Base-by-base conservation (phyloP, 495 filamentous ascomycete genomes). In the Podospora bellae-mahoneyi region DNA sequence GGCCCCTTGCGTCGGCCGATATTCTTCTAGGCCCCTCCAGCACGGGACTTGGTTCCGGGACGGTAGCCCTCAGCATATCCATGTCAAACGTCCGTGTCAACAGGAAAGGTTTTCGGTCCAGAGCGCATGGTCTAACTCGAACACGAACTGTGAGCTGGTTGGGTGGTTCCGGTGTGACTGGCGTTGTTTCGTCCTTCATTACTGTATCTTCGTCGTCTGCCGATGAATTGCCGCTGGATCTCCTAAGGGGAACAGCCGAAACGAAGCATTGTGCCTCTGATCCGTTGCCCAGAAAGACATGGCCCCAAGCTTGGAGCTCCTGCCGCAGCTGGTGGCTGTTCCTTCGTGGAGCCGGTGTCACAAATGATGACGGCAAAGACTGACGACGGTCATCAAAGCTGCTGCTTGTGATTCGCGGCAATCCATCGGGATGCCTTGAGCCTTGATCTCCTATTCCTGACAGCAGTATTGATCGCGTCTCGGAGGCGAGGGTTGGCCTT, bases 61-160 rank as follows among this genome's bases (percentile, higher is more conserved):
- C 65, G 1, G 77, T 78, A 20, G 79, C 74, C 54, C 80, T 77
- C 5, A 83, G 77, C 53, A 79, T 75, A 30, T 82, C 78, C 39
- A 82, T 77, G 64, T 84, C 74, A 58, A 84, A 82, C 39, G 75
- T 75, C 2, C 83, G 75, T 67, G 80, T 76, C n/a, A 86, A 77
- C 0, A 84, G 61, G 68, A 84, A 84, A 9, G 81, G 78, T 61
- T 80, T 77, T 34, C 77, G 74, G 27, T 80, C 75, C 16, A 77
- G 70, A 5, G 77, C 73, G 53, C 74, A 75, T 15, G 84, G 84
- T 13, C 76, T 68, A 4, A 86, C 75, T 10, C 78, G 76, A 19
- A 82, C 83, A 18, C 84, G 78, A 44, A 86, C 79, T 1, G 78
- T 83, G n/a, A 84, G 57, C 1, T 69, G 73, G 53, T 66, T 70